Evolutionary conservation across 495 filamentous ascomycete genomes (phyloP).

Genomic region (Tirmania nivea): DNA sequence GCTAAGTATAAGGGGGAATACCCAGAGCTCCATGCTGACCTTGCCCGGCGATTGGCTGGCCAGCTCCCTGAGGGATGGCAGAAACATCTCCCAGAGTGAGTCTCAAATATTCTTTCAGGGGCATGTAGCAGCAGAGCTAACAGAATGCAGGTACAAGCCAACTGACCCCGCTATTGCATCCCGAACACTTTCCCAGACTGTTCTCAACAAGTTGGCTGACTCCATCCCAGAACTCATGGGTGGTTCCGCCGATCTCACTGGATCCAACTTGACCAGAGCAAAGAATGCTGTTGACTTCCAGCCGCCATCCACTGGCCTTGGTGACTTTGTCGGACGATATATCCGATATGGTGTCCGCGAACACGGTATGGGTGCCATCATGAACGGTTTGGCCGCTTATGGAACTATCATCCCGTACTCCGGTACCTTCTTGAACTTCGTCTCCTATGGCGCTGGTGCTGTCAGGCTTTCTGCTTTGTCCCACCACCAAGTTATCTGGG

Average conservation of each 20-base stretch:
- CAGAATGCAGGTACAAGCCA: constrained; percentile 42
- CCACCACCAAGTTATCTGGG: constrained; percentile 78
- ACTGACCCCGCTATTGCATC: constrained; percentile 68
- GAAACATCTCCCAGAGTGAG: constrained; percentile 53
- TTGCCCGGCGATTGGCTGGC: constrained; percentile 57
- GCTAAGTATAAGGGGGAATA: constrained; percentile 60
- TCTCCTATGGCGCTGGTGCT: constrained; percentile 91
- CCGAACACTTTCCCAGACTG: constrained; percentile 84
- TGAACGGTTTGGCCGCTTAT: constrained; percentile 95
- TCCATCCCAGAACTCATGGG: constrained; percentile 77
- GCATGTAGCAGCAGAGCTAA: neutral
- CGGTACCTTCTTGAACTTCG: constrained; percentile 99
- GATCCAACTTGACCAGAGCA: constrained; percentile 95
- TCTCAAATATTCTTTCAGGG: neutral
- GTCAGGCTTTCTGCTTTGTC: constrained; percentile 85
- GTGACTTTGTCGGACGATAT: constrained; percentile 78
- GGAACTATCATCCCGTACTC: constrained; percentile 83
- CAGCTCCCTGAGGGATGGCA: constrained; percentile 94
- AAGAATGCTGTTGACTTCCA: constrained; percentile 97
- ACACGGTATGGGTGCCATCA: constrained; percentile 91
- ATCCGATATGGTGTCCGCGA: constrained; percentile 94
- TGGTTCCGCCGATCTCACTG: constrained; percentile 92
- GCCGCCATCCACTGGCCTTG: constrained; percentile 62
- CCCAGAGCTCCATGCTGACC: constrained; percentile 56
- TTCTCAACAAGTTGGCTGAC: constrained; percentile 70